phyloP scores from a whole-genome alignment of 495 filamentous ascomycete genomes.

The Glonium stellatum region DNA sequence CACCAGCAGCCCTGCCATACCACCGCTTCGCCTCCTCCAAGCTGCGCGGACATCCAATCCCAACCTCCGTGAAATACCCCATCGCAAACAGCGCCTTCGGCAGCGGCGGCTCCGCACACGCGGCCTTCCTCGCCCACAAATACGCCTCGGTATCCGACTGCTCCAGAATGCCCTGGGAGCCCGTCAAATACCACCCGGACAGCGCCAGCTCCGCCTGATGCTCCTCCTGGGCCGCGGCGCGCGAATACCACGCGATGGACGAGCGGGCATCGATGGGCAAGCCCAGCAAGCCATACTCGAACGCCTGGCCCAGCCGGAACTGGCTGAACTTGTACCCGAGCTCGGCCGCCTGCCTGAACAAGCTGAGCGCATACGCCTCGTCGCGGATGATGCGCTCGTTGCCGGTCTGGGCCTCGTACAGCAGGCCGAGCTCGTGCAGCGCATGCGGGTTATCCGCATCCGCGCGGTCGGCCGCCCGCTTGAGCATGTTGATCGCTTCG shows the following conservation, averaged over 20 bases:
- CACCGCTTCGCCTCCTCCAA: slow-evolving; percentile 93
- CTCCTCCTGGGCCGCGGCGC: slow-evolving; percentile 86
- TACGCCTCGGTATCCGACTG: slow-evolving; percentile 96
- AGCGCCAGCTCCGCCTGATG: slow-evolving; percentile 90
- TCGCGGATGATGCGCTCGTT: slow-evolving; percentile 72
- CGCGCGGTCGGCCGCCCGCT: slow-evolving; percentile 82
- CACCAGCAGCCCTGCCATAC: slow-evolving; percentile 97
- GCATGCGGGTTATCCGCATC: slow-evolving; percentile 91
- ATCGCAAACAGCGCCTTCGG: slow-evolving; percentile 95
- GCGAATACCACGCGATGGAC: slow-evolving; percentile 88
- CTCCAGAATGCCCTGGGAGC: slow-evolving; percentile 75
- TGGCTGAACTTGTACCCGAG: slow-evolving; percentile 94
- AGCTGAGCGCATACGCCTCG: slow-evolving; percentile 63
- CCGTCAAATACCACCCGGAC: slow-evolving; percentile 94
- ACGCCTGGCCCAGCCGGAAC: slow-evolving; percentile 77
- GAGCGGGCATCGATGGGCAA: slow-evolving; percentile 72
- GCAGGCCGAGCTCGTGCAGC: slow-evolving; percentile 79
- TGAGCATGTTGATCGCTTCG: slow-evolving; percentile 85
- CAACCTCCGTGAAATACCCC: slow-evolving; percentile 95
- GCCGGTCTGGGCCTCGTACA: slow-evolving; percentile 64
- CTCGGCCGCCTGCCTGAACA: slow-evolving; percentile 84
- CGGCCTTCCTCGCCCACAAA: slow-evolving; percentile 92
- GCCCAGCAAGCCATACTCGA: slow-evolving; percentile 82
- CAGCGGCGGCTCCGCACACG: slow-evolving; percentile 60
- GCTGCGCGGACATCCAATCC: slow-evolving; percentile 79